Evolutionary conservation across 257 asterid species (phyloP).

Genomic region (Fraxinus anomala): DNA sequence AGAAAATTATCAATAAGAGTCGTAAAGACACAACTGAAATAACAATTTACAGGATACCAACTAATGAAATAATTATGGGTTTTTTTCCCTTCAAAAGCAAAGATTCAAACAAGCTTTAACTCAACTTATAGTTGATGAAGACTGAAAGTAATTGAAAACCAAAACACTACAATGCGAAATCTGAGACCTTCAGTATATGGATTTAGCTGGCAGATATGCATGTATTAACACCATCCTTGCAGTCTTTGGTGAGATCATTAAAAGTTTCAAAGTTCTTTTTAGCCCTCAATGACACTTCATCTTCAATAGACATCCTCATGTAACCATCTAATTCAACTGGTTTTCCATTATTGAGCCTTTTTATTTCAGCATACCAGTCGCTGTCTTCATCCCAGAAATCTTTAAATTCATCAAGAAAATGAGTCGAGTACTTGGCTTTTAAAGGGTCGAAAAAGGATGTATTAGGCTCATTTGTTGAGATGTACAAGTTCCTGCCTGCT

Average conservation of each 20-base stretch:
- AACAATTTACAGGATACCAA: neutral
- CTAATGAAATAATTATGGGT: neutral
- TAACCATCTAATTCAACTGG: conserved; percentile 83
- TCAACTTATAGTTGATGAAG: neutral
- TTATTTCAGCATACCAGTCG: conserved; percentile 73
- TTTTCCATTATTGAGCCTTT: conserved; percentile 60
- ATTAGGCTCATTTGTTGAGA: conserved; percentile 48
- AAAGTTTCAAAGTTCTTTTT: conserved; percentile 81
- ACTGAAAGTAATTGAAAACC: neutral
- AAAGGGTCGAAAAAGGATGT: conserved; percentile 58
- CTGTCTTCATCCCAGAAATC: conserved; percentile 75
- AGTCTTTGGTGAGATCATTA: conserved; percentile 75
- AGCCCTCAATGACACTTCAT: conserved; percentile 73
- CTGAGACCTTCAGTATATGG: neutral
- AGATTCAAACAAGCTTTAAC: neutral
- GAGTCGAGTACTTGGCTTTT: conserved; percentile 68
- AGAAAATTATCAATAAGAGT: neutral
- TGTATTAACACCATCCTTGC: conserved; percentile 71
- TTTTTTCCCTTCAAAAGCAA: neutral
- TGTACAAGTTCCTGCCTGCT: conserved; percentile 42
- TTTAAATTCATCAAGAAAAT: conserved; percentile 70
- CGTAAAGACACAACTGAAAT: neutral
- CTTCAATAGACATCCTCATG: conserved; percentile 75
- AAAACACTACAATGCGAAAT: neutral
- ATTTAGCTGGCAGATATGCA: conserved; percentile 56